Base-by-base conservation (phyloP, 495 filamentous ascomycete species). In the Penicillium pulvis region DNA sequence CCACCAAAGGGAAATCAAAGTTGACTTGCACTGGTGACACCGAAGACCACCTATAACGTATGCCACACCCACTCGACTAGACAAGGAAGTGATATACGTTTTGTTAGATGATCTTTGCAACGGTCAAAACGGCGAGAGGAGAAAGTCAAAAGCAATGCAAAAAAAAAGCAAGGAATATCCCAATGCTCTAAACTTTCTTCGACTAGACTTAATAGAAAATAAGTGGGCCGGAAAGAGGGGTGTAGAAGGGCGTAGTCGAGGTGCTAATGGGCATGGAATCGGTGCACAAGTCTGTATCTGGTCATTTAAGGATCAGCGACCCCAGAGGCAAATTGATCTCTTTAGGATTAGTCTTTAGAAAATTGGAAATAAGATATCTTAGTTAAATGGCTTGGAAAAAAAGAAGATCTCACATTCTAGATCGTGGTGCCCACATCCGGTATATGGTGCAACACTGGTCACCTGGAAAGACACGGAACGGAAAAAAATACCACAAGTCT, bases 1-100 rank as follows among this genome's bases (percentile, higher is more conserved):
- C 68, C 68, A 71, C 68, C 35, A 53, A 42, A 11, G 46, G 48
- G 58, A 46, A 55, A 55, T 58, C 51, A 58, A 43, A 56, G 48
- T 53, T 62, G 51, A 53, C 51, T 53, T 26, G 28, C 6, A 28
- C 28, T 4, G 41, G 17, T 48, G 53, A 47, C 36, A 41, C 39
- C n/a, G 39, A 41, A 17, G 4, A 17, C 39, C 39, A n/a, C 6
- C 16, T n/a, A 41, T 16, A 41, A 16, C 39, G 7, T 4, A 41
- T 36, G 10, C 33, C 31, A 31, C 45, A 33, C 16, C 20, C 28
- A 30, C 26, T 31, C 26, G 26, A 31, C 47, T 17, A 33, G 16
- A 33, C 31, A 39, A 30, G 31, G 31, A 46, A 59, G 33, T 48
- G 51, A 54, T 55, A 55, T 55, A 35, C 45, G 33, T 20, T 28